phyloP scores from a whole-genome alignment of 148 eudicot species.

The Heliamphora exappendiculata region DNA sequence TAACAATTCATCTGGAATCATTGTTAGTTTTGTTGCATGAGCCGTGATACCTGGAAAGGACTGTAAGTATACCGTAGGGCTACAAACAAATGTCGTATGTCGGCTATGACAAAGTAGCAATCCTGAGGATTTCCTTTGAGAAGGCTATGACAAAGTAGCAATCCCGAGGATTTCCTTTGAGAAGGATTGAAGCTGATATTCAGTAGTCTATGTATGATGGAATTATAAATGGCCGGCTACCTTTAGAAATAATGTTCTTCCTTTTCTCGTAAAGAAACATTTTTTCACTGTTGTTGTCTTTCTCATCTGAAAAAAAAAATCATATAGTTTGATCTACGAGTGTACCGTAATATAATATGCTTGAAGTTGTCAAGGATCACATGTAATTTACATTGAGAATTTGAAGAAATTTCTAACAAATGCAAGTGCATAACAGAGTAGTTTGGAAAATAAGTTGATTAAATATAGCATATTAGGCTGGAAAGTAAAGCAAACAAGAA shows the following conservation, averaged over 20 bases:
- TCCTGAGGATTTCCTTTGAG: not conserved
- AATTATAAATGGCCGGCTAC: not conserved
- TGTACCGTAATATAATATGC: not conserved
- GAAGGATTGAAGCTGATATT: not conserved
- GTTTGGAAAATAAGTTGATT: not conserved
- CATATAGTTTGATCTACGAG: too few species aligned
- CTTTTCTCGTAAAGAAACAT: not conserved
- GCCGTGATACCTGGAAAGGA: not conserved
- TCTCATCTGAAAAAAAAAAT: not conserved
- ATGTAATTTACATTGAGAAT: not conserved
- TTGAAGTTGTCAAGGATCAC: not conserved
- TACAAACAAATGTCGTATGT: not conserved
- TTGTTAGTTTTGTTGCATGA: not conserved
- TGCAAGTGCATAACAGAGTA: not conserved
- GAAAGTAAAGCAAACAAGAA: not conserved
- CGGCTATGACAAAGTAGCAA: not conserved
- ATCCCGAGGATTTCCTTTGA: not conserved
- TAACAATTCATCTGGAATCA: not conserved
- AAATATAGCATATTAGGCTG: not conserved
- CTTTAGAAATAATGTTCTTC: not conserved
- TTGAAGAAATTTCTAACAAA: not conserved
- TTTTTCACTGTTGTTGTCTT: not conserved
- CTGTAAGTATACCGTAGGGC: not conserved
- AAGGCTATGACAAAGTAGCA: not conserved
- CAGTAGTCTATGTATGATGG: not conserved